Base-by-base conservation (phyloP, 2,329 filamentous ascomycete species). In the Aspergillus chevalieri region DNA sequence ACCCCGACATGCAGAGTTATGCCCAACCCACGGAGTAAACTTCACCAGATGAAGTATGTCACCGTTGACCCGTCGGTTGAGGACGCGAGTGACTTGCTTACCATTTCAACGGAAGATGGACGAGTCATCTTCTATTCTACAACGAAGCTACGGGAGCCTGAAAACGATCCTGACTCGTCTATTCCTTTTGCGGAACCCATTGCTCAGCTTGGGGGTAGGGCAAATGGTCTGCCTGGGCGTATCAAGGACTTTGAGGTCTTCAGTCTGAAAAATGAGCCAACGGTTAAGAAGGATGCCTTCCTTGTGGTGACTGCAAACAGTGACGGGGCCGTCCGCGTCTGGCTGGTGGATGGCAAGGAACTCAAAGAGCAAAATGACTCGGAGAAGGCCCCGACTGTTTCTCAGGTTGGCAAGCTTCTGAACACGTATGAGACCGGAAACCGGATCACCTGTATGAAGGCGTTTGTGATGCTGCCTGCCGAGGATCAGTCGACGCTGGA, bases 161-260 rank as follows among this genome's bases (percentile, higher is more conserved):
- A 68, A 9, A 73, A 75, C 12, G 70, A 75, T 24, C 68, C 71
- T 17, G 73, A 75, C 19, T 70, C 84, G 43, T 73, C 78, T 6
- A 76, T 82, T 17, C 86, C 86, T 36, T 80, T 82, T 60, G 76
- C 74, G 47, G 67, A 68, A 42, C 65, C 86, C 15, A 65, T 93
- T 10, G 88, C 83, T n/a, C 82, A 91, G 59, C 66, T 97, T 9
- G 92, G 91, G 38, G 91, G 91, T 10, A 82, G 81, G 57, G 77
- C 80, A 26, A 78, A 77, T 2, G 85, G 84, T 0, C 78, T 93
- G 45, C 71, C 73, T 2, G 80, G 82, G 9, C 83, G 93, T 46
- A 84, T 97, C 67, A 98, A 97, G 73, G 91, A 95, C 64, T 96
- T 97, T 67, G 80, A 83, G 51, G 71, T 90, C 30, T 60, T 93